Evolutionary conservation across 805 yeast genomes (phyloP).

Genomic region (Clavispora asparagi): DNA sequence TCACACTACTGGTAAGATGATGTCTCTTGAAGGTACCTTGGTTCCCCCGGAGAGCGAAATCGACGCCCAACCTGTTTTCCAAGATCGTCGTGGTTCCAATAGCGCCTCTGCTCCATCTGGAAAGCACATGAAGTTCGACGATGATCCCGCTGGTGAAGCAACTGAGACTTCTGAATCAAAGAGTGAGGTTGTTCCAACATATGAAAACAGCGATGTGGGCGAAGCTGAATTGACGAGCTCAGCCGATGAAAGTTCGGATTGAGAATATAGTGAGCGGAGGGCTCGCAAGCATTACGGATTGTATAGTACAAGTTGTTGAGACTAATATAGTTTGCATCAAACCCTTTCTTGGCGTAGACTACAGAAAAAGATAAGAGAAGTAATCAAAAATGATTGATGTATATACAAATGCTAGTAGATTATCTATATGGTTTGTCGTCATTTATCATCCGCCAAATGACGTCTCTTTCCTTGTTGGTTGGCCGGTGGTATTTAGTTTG

Average conservation of each 20-base stretch:
- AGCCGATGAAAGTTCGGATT: slow-evolving; percentile 5
- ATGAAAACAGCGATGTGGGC: slow-evolving; percentile 2
- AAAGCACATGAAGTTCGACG: slow-evolving; percentile 15
- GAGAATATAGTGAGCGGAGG: background rate
- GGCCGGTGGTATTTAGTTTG: slow-evolving; percentile 26
- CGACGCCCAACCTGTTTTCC: slow-evolving; percentile 51
- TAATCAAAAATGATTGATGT: background rate
- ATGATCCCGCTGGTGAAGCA: slow-evolving; percentile 4
- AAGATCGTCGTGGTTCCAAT: slow-evolving; percentile 29
- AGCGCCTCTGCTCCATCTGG: slow-evolving; percentile 13
- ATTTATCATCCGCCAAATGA: slow-evolving; percentile 41
- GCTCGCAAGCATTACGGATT: background rate
- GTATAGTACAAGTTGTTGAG: background rate
- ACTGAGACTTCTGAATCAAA: background rate
- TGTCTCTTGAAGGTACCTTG: slow-evolving; percentile 86
- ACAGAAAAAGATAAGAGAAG: background rate
- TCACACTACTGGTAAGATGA: slow-evolving; percentile 72
- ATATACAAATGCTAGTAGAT: background rate
- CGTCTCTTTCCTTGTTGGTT: slow-evolving; percentile 32
- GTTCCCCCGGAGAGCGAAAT: slow-evolving; percentile 52
- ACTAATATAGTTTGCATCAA: background rate
- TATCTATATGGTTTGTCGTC: slow-evolving; percentile 22
- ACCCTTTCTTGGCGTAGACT: background rate
- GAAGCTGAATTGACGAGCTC: slow-evolving; percentile 5
- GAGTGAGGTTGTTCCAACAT: slow-evolving; percentile 2